phyloP scores from a whole-genome alignment of 306 rosid species.

The Glycine latifolia region DNA sequence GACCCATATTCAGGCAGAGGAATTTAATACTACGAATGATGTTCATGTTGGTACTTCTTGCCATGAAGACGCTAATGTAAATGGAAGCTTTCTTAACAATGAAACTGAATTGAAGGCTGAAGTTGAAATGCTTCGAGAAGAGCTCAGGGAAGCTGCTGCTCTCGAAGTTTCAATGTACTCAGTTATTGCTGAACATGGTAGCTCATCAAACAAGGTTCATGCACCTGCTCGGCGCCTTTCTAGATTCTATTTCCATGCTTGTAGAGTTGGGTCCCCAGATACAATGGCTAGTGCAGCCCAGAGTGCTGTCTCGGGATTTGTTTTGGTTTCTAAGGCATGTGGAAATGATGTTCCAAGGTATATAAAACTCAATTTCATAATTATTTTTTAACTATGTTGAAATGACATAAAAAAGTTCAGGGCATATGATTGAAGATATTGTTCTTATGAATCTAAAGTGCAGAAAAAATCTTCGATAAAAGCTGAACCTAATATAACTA shows the following conservation, averaged over 20 bases:
- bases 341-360: conserved; percentile 97
- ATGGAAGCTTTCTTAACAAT: conserved; percentile 42
- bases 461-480: neutral
- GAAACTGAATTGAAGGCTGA: conserved; percentile 59
- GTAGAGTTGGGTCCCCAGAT: conserved; percentile 61
- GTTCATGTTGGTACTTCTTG: conserved; percentile 35
- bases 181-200: conserved; percentile 81
- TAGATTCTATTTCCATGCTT: conserved; percentile 80
- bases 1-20: conserved; percentile 48
- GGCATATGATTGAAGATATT: conserved; percentile 25
- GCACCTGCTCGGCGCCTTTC: conserved; percentile 94
- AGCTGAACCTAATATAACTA: neutral
- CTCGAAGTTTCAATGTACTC: conserved; percentile 85
- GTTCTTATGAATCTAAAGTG: conserved; percentile 32
- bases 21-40: conserved; percentile 44
- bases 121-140: conserved; percentile 78
- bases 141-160: conserved; percentile 88
- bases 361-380: conserved; percentile 35
- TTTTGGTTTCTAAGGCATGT: conserved; percentile 88
- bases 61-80: conserved; percentile 42
- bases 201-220: conserved; percentile 83
- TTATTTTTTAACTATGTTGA: conserved; percentile 15
- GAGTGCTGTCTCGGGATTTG: conserved; percentile 77
- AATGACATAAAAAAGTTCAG: conserved; percentile 29
- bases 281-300: conserved; percentile 73